A percentile compares a stretch with the other conserved stretches of the same genome.
phyloP scores from a whole-genome alignment of 2,329 filamentous ascomycete species.

The Colletotrichum tamarilloi region DNA sequence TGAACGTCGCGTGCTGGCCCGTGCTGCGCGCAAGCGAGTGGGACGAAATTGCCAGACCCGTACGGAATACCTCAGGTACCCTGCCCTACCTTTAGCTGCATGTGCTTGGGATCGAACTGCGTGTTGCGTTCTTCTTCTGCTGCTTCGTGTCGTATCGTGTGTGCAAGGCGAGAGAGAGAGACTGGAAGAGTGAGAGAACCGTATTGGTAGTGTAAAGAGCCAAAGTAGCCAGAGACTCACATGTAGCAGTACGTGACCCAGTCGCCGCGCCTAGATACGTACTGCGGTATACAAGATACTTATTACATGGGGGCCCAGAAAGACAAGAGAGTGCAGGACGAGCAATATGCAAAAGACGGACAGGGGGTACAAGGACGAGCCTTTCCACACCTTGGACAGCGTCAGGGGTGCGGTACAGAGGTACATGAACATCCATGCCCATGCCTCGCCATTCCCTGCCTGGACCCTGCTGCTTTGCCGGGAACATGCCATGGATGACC shows the following conservation, averaged over 20 bases:
- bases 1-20: conserved; percentile 19
- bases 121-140: not conserved
- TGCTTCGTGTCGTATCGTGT: not conserved
- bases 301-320: not conserved
- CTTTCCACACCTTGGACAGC: conserved; percentile 25
- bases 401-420: conserved; percentile 7
- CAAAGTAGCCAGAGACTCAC: not conserved
- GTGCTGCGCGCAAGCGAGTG: conserved; percentile 33
- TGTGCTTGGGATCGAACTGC: not conserved
- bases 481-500: conserved; percentile 27
- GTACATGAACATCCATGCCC: too few relatives aligned
- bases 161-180: too few relatives aligned
- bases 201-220: not conserved
- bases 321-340: not conserved
- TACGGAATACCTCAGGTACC: not conserved
- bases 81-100: conserved; percentile 8
- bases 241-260: not conserved
- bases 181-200: not conserved
- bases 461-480: conserved; percentile 32
- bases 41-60: conserved; percentile 36
- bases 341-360: not conserved
- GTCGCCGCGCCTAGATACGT: too few relatives aligned
- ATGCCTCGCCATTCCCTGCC: not conserved
- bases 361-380: conserved; percentile 13
- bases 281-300: too few relatives aligned